Evolutionary conservation across 306 rosid species (phyloP).

Genomic region (Vachellia collinsii): DNA sequence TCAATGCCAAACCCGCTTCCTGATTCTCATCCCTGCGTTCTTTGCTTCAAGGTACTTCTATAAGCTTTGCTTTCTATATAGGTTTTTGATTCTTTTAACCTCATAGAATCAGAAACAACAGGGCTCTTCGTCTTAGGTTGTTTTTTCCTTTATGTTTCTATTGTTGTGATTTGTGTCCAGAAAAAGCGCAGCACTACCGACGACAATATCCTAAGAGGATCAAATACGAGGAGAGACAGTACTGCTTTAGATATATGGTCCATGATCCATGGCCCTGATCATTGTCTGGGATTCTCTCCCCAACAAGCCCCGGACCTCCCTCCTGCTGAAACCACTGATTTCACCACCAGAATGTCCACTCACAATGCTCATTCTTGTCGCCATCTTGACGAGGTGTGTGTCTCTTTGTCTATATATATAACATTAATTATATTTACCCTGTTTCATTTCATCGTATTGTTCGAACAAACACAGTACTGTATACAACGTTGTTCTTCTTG

Average conservation of each 20-base stretch:
- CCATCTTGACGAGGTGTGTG: conserved; percentile 44
- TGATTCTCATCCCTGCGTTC: conserved; percentile 43
- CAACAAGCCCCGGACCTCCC: conserved; percentile 35
- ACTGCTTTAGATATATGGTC: conserved; percentile 34
- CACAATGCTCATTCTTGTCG: conserved; percentile 10
- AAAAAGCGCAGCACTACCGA: conserved; percentile 53
- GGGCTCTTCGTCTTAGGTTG: background rate
- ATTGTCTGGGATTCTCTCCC: conserved; percentile 41
- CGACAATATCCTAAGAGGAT: conserved; percentile 23
- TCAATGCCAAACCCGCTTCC: conserved; percentile 68
- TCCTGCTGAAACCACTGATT: conserved; percentile 31
- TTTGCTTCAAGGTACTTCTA: conserved; percentile 58
- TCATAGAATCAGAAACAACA: too few relatives aligned
- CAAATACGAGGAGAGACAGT: conserved; percentile 36
- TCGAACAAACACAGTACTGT: background rate
- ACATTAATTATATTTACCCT: background rate
- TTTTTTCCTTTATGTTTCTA: background rate
- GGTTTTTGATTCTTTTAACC: too few relatives aligned
- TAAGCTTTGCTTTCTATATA: too few relatives aligned
- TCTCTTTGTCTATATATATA: background rate
- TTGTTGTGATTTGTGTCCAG: conserved; percentile 39
- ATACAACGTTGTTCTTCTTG: background rate
- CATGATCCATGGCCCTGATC: conserved; percentile 31
- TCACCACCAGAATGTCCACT: conserved; percentile 26
- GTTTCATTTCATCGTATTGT: background rate